These are phyloP conservation scores for Gossypium anomalum DNA, from an alignment of 345 rosid genomes.

Conservation along the genomic window DNA sequence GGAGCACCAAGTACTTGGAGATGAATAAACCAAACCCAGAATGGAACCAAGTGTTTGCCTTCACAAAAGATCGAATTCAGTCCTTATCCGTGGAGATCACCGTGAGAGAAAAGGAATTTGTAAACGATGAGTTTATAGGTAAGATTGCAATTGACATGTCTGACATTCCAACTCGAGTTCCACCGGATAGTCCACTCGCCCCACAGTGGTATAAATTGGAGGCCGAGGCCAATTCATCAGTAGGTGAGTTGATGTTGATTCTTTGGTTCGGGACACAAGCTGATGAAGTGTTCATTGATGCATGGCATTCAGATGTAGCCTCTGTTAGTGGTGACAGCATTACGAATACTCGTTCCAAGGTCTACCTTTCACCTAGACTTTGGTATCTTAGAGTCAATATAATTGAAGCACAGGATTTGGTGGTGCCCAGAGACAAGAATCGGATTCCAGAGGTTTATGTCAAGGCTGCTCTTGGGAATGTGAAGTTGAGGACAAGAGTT, in stretches of 20 bases:
- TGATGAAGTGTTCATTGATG: neutral
- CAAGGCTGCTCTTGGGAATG: constrained; percentile 66
- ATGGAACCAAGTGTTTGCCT: constrained; percentile 1
- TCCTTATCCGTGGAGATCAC: neutral
- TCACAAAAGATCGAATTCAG: neutral
- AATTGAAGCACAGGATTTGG: constrained; percentile 77
- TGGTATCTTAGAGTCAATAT: neutral
- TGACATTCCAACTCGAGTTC: neutral
- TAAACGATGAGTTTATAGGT: neutral
- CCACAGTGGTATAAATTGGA: neutral
- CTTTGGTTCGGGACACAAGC: neutral
- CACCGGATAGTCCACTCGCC: neutral
- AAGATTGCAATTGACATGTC: neutral
- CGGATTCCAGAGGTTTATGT: constrained; percentile 61
- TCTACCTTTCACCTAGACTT: constrained; percentile 39
- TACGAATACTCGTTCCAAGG: constrained; percentile 58
- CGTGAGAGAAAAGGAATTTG: neutral
- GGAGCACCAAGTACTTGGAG: neutral
- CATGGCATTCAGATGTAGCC: neutral
- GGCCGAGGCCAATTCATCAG: no score
- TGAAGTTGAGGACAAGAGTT: constrained; percentile 47
- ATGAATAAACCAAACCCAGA: neutral
- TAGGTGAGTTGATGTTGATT: neutral
- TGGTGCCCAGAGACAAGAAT: constrained; percentile 42
- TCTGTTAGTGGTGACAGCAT: neutral